Evolutionary conservation across 208 protist species (phyloP).

Genomic region (Leishmania turanica): DNA sequence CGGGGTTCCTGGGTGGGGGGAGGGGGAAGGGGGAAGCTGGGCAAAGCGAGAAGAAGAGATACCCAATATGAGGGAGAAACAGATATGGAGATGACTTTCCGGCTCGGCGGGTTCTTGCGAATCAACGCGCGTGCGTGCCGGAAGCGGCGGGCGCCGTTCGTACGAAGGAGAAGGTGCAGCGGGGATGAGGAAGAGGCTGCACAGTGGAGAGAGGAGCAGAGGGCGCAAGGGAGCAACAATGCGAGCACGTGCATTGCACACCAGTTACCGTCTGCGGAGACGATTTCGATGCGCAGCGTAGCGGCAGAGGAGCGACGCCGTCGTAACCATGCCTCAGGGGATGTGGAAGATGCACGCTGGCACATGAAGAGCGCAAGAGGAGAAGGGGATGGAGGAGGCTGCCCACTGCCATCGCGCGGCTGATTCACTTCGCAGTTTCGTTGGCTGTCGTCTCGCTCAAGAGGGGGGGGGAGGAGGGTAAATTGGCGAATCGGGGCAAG

Average conservation of each 20-base stretch:
- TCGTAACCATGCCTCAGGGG: not conserved
- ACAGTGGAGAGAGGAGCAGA: not conserved
- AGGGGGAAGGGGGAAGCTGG: not conserved
- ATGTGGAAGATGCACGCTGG: not conserved
- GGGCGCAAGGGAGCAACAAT: not conserved
- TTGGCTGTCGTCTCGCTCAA: not conserved
- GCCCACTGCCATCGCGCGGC: not conserved
- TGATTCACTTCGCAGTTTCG: not conserved
- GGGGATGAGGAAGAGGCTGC: not conserved
- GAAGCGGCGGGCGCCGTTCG: not conserved
- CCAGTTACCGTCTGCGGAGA: not conserved
- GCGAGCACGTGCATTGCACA: not conserved
- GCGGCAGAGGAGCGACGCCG: not conserved
- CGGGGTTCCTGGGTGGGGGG: not conserved
- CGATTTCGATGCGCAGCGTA: not conserved
- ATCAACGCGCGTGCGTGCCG: not conserved
- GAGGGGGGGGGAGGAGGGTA: not conserved
- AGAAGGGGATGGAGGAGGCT: not conserved
- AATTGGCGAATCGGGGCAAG: not conserved
- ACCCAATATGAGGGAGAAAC: not conserved
- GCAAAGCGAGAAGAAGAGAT: not conserved
- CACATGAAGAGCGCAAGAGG: not conserved
- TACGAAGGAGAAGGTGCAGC: not conserved
- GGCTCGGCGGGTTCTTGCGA: not conserved
- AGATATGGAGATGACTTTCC: not conserved